Conservation (phyloP, 1,284 basidiomycete species). For the Leccinum subatratum region DNA sequence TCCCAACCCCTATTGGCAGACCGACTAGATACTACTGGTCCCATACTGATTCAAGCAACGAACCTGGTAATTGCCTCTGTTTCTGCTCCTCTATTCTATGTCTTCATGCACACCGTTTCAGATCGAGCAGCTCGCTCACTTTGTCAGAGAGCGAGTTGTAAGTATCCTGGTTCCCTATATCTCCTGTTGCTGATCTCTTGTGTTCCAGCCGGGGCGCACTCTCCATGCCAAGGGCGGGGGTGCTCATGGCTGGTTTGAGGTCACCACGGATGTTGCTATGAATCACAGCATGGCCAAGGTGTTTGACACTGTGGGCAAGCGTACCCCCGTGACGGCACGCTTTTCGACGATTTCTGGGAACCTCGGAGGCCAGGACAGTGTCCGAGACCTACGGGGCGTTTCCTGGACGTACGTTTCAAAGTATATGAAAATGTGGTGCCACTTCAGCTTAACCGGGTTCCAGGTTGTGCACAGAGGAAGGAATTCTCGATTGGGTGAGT, state of each 20-base stretch:
- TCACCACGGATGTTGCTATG: constrained; percentile 34
- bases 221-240: constrained; percentile 46
- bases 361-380: constrained; percentile 44
- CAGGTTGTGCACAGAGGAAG: constrained; percentile 33
- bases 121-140: constrained; percentile 51
- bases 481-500: constrained; percentile 45
- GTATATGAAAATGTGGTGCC: constrained; percentile 1
- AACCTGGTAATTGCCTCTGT: constrained; percentile 14
- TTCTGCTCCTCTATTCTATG: not conserved
- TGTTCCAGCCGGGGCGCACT: constrained; percentile 33
- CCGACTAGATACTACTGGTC: constrained; percentile 19
- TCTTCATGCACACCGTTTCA: constrained; percentile 7
- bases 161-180: not conserved
- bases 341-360: constrained; percentile 35
- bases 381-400: constrained; percentile 31
- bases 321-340: constrained; percentile 20
- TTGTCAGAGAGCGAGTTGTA: constrained; percentile 49
- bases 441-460: constrained; percentile 1
- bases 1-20: constrained; percentile 22
- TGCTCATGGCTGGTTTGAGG: constrained; percentile 56
- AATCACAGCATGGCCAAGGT: constrained; percentile 36
- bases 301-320: constrained; percentile 22
- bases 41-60: constrained; percentile 18
- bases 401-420: constrained; percentile 20
- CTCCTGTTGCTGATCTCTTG: not conserved